These are phyloP conservation scores for Camelina hispida DNA, from an alignment of 345 rosid species.

Conservation along the genomic window DNA sequence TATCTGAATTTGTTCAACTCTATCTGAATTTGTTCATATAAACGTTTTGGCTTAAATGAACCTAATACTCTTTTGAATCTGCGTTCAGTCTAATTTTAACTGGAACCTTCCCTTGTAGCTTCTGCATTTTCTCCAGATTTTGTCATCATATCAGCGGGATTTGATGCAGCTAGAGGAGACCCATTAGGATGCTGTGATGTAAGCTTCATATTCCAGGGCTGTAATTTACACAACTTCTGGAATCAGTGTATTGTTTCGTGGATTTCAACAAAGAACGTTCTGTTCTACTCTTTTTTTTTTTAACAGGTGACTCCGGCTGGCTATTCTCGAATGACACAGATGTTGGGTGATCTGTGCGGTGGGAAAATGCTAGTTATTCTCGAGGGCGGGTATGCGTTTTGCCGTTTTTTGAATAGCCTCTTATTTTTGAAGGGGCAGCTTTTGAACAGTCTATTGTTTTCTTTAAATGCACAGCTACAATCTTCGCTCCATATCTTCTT, in stretches of 20 bases:
- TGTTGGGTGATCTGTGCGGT: slow-evolving; percentile 63
- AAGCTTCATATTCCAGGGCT: slow-evolving; percentile 41
- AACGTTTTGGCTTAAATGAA: slow-evolving; percentile 13
- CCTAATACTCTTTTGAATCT: slow-evolving; percentile 1
- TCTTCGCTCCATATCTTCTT: slow-evolving; percentile 94
- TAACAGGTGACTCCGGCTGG: slow-evolving; percentile 87
- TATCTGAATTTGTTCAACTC: neutral
- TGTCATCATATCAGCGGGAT: slow-evolving; percentile 94
- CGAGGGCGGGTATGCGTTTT: slow-evolving; percentile 84
- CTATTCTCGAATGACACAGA: slow-evolving; percentile 82
- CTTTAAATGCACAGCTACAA: slow-evolving; percentile 79
- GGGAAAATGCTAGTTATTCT: slow-evolving; percentile 96
- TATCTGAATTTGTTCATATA: neutral
- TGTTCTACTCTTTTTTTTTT: slow-evolving; percentile 2
- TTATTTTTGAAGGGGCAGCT: slow-evolving; percentile 17
- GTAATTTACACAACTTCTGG: slow-evolving; percentile 7
- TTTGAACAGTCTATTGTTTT: neutral
- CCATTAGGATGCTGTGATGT: slow-evolving; percentile 98
- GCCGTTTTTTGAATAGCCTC: slow-evolving; percentile 14
- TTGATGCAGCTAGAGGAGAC: slow-evolving; percentile 99
- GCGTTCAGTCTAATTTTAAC: slow-evolving; percentile 16
- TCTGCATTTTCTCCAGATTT: slow-evolving; percentile 89
- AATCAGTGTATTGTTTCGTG: slow-evolving; percentile 5
- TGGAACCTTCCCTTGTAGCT: slow-evolving; percentile 58
- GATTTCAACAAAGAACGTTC: neutral